Evolutionary conservation across 768 basidiomycete species (phyloP).

Genomic region (Amylocystis lapponica): DNA sequence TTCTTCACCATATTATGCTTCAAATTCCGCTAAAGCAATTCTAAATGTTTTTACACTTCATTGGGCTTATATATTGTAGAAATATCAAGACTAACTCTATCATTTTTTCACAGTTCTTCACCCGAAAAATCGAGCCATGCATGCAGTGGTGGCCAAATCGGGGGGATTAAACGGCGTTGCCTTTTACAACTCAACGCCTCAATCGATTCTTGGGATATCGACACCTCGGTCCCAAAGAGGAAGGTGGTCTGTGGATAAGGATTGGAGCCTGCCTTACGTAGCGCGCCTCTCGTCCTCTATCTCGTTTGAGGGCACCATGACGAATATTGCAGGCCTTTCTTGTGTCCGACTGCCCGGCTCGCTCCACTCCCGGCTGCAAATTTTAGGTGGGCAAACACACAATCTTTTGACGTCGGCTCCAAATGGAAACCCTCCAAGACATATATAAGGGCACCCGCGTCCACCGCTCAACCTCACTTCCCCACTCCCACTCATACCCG

Average conservation of each 20-base stretch:
- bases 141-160: too few relatives aligned
- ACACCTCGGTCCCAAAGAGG: slow-evolving; percentile 5
- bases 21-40: too few relatives aligned
- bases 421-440: neutral
- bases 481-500: neutral
- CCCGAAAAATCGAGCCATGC: too few relatives aligned
- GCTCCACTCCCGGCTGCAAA: neutral
- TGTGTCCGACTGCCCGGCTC: neutral
- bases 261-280: neutral
- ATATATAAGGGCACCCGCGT: slow-evolving; percentile 1
- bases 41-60: too few relatives aligned
- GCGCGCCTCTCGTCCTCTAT: neutral
- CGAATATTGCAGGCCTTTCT: neutral
- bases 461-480: neutral
- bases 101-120: too few relatives aligned
- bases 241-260: neutral
- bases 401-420: neutral
- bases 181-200: slow-evolving; percentile 9
- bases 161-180: slow-evolving; percentile 2
- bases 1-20: too few relatives aligned
- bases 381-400: too few relatives aligned
- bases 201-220: slow-evolving; percentile 5
- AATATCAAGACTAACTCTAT: too few relatives aligned
- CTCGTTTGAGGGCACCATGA: too few relatives aligned
- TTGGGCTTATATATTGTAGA: too few relatives aligned